These are phyloP conservation scores for Tuber microsphaerosporum DNA, from an alignment of 495 filamentous ascomycete genomes.

Conservation along the genomic window DNA sequence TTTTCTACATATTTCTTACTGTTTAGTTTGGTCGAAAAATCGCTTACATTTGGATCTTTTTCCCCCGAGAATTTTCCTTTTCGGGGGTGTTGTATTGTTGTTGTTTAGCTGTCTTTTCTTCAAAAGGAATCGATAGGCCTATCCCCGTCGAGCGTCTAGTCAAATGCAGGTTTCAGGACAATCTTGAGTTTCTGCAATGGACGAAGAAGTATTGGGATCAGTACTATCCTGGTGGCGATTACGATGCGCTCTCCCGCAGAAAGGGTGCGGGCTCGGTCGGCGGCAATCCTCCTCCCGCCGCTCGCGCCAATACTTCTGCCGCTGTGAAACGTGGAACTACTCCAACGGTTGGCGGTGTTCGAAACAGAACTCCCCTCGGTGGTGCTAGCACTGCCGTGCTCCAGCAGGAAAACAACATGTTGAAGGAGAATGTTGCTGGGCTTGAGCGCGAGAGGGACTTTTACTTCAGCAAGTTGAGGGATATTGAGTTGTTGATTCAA, in stretches of 20 bases:
- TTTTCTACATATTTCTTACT: background rate
- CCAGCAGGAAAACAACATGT: conserved; percentile 67
- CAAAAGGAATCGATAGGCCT: conserved; percentile 75
- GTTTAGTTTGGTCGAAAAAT: background rate
- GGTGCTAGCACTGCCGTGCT: conserved; percentile 59
- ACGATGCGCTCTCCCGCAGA: conserved; percentile 77
- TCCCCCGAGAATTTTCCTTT: conserved; percentile 15
- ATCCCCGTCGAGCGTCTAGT: conserved; percentile 80
- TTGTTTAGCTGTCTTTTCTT: conserved; percentile 65
- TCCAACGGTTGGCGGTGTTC: conserved; percentile 57
- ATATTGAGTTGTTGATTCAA: conserved; percentile 92
- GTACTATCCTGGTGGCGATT: conserved; percentile 91
- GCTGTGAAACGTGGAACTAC: conserved; percentile 63
- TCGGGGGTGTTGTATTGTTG: conserved; percentile 5
- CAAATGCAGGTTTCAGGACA: conserved; percentile 99
- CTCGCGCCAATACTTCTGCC: conserved; percentile 46
- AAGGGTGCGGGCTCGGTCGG: conserved; percentile 64
- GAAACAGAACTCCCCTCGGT: conserved; percentile 48
- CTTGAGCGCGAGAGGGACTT: conserved; percentile 93
- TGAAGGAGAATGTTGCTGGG: conserved; percentile 80
- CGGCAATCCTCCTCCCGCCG: conserved; percentile 45
- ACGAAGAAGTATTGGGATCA: conserved; percentile 95
- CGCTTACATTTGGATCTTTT: conserved; percentile 13
- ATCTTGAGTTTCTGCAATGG: conserved; percentile 98
- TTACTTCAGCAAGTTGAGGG: conserved; percentile 95